phyloP scores from a whole-genome alignment of 768 basidiomycete species.

The Asterophora lycoperdoides region DNA sequence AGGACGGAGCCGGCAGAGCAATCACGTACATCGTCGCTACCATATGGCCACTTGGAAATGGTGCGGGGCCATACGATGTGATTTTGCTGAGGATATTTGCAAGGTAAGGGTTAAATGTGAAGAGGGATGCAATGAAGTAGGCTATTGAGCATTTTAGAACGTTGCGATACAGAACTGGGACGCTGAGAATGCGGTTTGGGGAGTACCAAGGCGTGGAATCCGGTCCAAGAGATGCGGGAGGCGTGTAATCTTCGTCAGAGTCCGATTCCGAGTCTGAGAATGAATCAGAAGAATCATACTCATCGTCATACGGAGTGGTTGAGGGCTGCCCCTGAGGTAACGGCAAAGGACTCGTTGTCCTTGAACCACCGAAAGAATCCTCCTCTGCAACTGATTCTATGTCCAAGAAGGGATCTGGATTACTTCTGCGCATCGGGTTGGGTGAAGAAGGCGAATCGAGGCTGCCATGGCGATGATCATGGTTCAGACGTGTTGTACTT shows the following conservation, averaged over 20 bases:
- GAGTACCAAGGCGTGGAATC: conserved; percentile 15
- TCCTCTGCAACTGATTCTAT: conserved; percentile 4
- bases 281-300: conserved; percentile 20
- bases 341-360: background rate
- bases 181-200: conserved; percentile 25
- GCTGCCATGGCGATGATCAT: background rate
- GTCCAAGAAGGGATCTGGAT: conserved; percentile 14
- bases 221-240: conserved; percentile 5
- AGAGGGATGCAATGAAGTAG: conserved; percentile 85
- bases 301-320: conserved; percentile 12
- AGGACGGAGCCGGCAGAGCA: background rate
- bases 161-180: conserved; percentile 58
- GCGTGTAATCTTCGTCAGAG: conserved; percentile 4
- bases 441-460: background rate
- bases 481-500: background rate
- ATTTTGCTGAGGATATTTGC: conserved; percentile 65
- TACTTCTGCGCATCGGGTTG: conserved; percentile 4
- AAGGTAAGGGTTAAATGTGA: conserved; percentile 82
- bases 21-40: conserved; percentile 84
- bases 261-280: conserved; percentile 14
- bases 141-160: conserved; percentile 89
- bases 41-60: conserved; percentile 83
- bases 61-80: conserved; percentile 49
- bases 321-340: conserved; percentile 4
- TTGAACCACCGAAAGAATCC: background rate